Conservation (phyloP, 441 rosid species). For the Bruguiera hainesii region DNA sequence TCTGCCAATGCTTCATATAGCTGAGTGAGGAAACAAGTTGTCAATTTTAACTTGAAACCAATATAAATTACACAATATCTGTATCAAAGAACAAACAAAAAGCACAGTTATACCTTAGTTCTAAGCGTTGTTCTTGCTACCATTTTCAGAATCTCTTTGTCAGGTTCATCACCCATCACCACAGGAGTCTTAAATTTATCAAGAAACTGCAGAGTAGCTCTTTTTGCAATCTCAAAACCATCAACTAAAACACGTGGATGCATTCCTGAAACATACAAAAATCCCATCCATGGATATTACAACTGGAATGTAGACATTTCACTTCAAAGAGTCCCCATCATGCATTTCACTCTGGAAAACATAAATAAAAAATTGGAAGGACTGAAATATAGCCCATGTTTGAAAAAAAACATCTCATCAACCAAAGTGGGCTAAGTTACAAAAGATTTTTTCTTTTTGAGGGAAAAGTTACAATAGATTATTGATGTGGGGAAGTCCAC, state of each 20-base stretch:
- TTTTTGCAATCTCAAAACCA: conserved; percentile 92
- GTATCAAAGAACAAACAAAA: background rate
- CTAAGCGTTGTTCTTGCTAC: conserved; percentile 89
- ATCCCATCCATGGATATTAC: no score
- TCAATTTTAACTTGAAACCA: conserved; percentile 8
- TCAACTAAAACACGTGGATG: conserved; percentile 97
- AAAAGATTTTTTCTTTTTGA: no score
- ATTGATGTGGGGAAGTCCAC: no score
- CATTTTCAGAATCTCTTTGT: conserved; percentile 89
- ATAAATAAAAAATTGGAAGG: no score
- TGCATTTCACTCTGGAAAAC: no score
- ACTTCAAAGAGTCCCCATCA: no score
- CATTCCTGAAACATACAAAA: conserved; percentile 48
- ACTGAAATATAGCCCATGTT: no score
- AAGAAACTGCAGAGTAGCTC: conserved; percentile 86
- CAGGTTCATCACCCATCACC: conserved; percentile 91
- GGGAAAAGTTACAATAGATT: no score
- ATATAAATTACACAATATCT: background rate
- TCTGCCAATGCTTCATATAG: conserved; percentile 85
- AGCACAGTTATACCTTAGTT: conserved; percentile 54
- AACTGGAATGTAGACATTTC: no score
- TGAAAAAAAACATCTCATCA: no score
- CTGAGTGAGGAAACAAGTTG: conserved; percentile 37
- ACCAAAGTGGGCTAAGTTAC: no score
- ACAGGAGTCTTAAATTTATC: conserved; percentile 93